Conservation (phyloP, 495 filamentous ascomycete genomes). For the Daldinia grandis region DNA sequence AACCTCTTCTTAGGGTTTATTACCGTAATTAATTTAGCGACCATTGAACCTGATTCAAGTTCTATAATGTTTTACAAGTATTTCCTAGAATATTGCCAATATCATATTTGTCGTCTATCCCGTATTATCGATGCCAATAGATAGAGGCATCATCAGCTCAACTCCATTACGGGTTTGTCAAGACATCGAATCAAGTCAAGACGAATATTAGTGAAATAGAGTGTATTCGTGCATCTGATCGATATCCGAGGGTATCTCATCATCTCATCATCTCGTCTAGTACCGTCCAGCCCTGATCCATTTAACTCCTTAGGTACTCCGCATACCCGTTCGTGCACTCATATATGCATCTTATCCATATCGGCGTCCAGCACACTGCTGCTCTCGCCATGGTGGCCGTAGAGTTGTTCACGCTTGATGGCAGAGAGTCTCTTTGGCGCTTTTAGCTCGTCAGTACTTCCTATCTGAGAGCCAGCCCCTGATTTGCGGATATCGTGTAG, state of each 20-base stretch:
- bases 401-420: constrained; percentile 17
- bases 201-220: background rate
- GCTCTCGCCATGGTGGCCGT: background rate
- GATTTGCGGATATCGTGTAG: constrained; percentile 7
- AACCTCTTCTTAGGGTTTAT: background rate
- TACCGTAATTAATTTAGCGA: background rate
- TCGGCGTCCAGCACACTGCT: constrained; percentile 16
- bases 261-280: background rate
- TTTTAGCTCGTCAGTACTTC: background rate
- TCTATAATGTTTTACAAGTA: no score
- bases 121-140: no score
- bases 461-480: background rate
- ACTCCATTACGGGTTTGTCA: no score
- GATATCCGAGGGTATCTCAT: background rate
- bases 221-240: background rate
- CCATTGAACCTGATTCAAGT: no score
- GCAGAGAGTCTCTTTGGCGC: constrained; percentile 21
- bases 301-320: background rate
- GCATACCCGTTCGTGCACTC: background rate
- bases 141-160: no score
- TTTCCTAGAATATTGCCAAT: no score
- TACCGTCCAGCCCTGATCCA: background rate
- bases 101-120: no score
- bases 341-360: constrained; percentile 43
- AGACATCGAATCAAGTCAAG: background rate